Base-by-base conservation (phyloP, 176 grass and related monocot genomes). In the Triticum turgidum region DNA sequence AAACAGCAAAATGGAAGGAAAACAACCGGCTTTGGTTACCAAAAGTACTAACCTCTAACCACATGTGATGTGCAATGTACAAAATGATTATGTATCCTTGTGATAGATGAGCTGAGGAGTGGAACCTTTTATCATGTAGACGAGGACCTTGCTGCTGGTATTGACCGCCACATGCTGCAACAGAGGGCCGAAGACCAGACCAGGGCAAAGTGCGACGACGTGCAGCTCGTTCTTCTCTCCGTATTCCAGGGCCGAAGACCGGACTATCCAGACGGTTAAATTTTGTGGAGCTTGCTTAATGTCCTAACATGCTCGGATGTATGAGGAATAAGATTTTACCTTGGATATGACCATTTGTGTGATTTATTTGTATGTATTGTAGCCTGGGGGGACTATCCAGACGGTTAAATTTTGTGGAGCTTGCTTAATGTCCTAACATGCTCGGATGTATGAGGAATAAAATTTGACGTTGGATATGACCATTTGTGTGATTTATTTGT, bases 51-150 rank as follows among this genome's bases (percentile, higher is more conserved):
- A 71, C 17, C n/a, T 13, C 21, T 73, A 13, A 73, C 20, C 24
- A 56, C 21, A 21, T 58, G 6, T 14, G 24, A 7, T 45, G 70
- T 72, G 37, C 69, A 42, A 22, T 72, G 21, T 7, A 21, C 0
- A 22, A 72, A 72, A 72, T 41, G 37, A 41, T 5, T 69, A 34
- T 15, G 7, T 20, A 69, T 35, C 32, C 32, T 69, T 9, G 32
- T 69, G 37, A 22, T 72, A n/a, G 0, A 72, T 22, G 35, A 6
- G 4, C 11, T 72, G 0, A 72, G 35, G 17, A 65, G 5, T 25
- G 5, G 18, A 73, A 83, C 90, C 83, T 83, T 89, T 92, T 67
- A 88, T 79, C 20, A 92, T 22, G 67, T 65, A 84, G 59, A 88
- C 7, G 24, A 83, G 69, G 9, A 79, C 29, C 54, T 73, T 33